These are phyloP conservation scores for Oryza coarctata DNA, from an alignment of 176 grass and related monocot species.

Conservation along the genomic window DNA sequence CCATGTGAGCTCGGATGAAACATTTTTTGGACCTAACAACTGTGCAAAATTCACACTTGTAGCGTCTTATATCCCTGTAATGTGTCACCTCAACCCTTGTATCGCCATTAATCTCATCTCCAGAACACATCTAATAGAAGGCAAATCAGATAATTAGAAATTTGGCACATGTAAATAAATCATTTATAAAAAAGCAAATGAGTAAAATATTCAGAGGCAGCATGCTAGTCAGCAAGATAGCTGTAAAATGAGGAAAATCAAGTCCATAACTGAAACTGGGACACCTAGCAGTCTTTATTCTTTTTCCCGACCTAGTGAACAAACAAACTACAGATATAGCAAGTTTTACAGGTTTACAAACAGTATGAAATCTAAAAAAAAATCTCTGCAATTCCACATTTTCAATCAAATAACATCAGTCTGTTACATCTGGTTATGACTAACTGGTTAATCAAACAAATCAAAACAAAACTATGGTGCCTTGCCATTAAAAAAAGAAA, in stretches of 20 bases:
- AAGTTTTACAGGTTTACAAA: not conserved
- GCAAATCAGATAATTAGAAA: conserved; percentile 16
- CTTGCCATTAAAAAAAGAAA: not conserved
- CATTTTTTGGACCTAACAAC: conserved; percentile 60
- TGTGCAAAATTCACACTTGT: conserved; percentile 60
- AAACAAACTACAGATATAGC: not conserved
- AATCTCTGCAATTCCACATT: not conserved
- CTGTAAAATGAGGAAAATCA: not conserved
- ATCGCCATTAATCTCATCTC: conserved; percentile 11
- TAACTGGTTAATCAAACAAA: not conserved
- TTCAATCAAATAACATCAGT: conserved; percentile 5
- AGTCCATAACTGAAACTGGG: not conserved
- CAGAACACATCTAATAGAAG: conserved; percentile 47
- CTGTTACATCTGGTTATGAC: not conserved
- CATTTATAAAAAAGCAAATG: not conserved
- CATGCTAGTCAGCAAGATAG: not conserved
- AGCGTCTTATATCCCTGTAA: conserved; percentile 50
- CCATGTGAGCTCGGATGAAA: conserved; percentile 63
- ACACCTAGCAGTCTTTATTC: not conserved
- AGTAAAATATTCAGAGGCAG: not conserved
- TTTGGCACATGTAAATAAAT: not conserved
- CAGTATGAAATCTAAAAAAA: not conserved
- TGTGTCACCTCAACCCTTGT: not conserved
- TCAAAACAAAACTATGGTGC: not conserved
- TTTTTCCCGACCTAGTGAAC: not conserved